A percentile compares a stretch with the other conserved stretches of the same genome.
Evolutionary conservation across 2,329 filamentous ascomycete species (phyloP).

Genomic region (Botryotinia convoluta): DNA sequence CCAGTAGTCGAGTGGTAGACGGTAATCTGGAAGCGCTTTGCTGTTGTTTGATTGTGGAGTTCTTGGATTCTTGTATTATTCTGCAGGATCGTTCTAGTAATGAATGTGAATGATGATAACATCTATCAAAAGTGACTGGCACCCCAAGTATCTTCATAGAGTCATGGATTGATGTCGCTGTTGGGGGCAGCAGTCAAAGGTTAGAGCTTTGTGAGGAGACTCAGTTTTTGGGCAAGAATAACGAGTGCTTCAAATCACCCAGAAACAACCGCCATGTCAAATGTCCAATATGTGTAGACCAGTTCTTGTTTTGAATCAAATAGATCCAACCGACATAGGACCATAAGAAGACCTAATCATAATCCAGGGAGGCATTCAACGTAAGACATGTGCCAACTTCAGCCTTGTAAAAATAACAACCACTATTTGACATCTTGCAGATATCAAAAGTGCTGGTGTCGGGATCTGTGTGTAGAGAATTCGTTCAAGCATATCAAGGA

Average conservation of each 20-base stretch:
- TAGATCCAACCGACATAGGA: not conserved
- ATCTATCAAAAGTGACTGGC: constrained; percentile 2
- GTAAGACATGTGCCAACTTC: constrained; percentile 10
- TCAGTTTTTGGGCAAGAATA: constrained; percentile 5
- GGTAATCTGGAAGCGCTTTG: not conserved
- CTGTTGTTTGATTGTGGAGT: not conserved
- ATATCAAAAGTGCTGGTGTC: not conserved
- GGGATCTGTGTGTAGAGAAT: constrained; percentile 1
- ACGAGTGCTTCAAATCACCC: constrained; percentile 12
- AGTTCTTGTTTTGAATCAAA: not conserved
- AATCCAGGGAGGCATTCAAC: constrained; percentile 4
- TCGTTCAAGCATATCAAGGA: constrained; percentile 19
- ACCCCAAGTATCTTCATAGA: constrained; percentile 3
- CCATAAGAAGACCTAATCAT: constrained; percentile 12
- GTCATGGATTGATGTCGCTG: not conserved
- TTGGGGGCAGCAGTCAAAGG: constrained; percentile 12
- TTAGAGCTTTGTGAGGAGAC: not conserved
- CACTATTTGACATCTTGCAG: constrained; percentile 1
- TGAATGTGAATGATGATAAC: constrained; percentile 11
- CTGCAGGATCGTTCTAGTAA: not conserved
- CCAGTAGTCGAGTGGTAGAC: not conserved
- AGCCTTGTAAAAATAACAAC: constrained; percentile 13
- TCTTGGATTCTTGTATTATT: not conserved
- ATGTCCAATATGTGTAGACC: not conserved
- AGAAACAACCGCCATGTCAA: constrained; percentile 7